Base-by-base conservation (phyloP, 768 basidiomycete genomes). In the Pleurotus ostreatus region DNA sequence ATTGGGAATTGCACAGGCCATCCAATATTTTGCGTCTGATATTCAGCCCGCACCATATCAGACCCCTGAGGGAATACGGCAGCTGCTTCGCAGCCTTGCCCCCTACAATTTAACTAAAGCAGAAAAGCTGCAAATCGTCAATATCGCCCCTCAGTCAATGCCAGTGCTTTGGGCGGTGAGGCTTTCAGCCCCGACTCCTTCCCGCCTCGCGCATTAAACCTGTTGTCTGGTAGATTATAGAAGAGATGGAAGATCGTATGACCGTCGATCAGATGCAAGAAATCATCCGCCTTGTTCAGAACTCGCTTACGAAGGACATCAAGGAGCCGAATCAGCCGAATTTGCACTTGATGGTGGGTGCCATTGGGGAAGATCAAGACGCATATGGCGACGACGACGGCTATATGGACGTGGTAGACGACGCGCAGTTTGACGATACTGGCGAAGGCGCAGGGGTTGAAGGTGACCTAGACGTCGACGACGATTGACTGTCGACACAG, bases 41-140 rank as follows among this genome's bases (percentile, higher is more conserved):
- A 84, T 85, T 62, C 87, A 89, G 57, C 88, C 89, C 4, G 86
- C 84, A 0, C 66, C 70, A 0, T 67, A 77, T 7, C 94, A 96
- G 68, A 85, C 83, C 1, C 74, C 80, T 1, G 78, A 80, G 51
- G 79, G 83, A 11, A 82, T 96, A 55, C 70, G 81, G 0, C 74
- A 75, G 55, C 83, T 97, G 11, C 82, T 89, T 15, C 80, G 83
- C 56, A 74, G 74, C 39, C 81, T 98, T 8, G 79, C 82, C 2
- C 73, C 82, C 16, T 89, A 84, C 60, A 78, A 81, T 34, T 74
- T 98, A 59, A 95, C 94, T 1, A 97, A 95, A 63, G 84, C 89
- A 2, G 95, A 98, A 76, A 94, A 94, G 65, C 77, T 97, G 2
- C 92, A 95, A 65, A 79, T 97, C 37, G 86, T 92, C n/a, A 97